These are phyloP conservation scores for Alternaria sp. DNA, from an alignment of 2,329 filamentous ascomycete genomes.

Conservation along the genomic window DNA sequence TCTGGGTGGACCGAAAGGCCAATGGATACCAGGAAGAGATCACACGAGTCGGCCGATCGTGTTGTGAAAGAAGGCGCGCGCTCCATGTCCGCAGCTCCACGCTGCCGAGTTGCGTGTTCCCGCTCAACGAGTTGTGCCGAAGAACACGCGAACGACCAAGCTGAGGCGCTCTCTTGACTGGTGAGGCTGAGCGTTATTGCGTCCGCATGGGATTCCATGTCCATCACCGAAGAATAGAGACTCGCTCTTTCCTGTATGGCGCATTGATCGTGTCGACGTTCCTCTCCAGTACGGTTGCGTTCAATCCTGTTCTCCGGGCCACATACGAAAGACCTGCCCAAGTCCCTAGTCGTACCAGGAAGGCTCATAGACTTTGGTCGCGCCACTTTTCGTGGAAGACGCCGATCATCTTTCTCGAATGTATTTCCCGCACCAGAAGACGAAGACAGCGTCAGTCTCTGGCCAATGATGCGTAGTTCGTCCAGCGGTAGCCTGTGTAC, in stretches of 20 bases:
- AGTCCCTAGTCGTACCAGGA: not conserved
- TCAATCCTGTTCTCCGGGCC: not conserved
- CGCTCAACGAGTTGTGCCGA: not conserved
- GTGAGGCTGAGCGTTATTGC: not conserved
- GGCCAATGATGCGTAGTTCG: not conserved
- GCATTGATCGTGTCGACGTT: not conserved
- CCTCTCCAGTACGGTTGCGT: not conserved
- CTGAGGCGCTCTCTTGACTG: not conserved
- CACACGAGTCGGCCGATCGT: constrained; percentile 1
- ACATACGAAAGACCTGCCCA: not conserved
- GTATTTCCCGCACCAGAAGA: too few relatives aligned
- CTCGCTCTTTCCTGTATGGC: not conserved
- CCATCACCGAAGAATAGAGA: not conserved
- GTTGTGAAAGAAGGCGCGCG: not conserved
- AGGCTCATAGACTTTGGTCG: not conserved
- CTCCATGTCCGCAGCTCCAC: not conserved
- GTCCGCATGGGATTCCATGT: not conserved
- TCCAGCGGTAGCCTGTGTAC: constrained; percentile 4
- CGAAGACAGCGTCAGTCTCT: not conserved
- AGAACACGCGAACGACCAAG: not conserved
- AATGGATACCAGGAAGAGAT: not conserved
- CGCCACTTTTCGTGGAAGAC: not conserved
- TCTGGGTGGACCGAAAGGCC: not conserved
- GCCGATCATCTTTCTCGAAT: not conserved
- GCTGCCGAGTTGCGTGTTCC: not conserved